phyloP scores from a whole-genome alignment of 1,284 basidiomycete genomes.

The Cutaneotrichosporon dermatis region DNA sequence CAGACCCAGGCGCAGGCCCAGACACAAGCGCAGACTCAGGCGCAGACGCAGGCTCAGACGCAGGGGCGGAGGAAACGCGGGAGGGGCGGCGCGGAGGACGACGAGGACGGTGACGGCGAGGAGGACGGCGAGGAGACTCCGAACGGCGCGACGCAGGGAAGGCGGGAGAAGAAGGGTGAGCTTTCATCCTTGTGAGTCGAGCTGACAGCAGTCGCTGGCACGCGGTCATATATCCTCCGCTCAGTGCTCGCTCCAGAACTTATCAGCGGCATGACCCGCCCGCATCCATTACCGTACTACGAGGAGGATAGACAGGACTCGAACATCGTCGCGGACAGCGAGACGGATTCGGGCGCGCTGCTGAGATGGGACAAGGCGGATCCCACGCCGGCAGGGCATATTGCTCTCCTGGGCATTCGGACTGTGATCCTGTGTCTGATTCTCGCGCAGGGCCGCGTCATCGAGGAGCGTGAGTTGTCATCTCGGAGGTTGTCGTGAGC shows the following conservation, averaged over 20 bases:
- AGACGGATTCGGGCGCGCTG: slow-evolving; percentile 41
- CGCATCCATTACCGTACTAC: slow-evolving; percentile 25
- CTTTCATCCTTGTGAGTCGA: not conserved
- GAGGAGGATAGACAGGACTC: slow-evolving; percentile 11
- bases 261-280: slow-evolving; percentile 27
- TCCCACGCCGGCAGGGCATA: slow-evolving; percentile 29
- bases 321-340: slow-evolving; percentile 8
- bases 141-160: slow-evolving; percentile 18
- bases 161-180: slow-evolving; percentile 25
- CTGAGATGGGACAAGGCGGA: slow-evolving; percentile 44
- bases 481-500: not conserved
- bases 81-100: slow-evolving; percentile 16
- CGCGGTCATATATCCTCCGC: slow-evolving; percentile 36
- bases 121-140: slow-evolving; percentile 25
- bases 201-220: slow-evolving; percentile 15
- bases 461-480: slow-evolving; percentile 36
- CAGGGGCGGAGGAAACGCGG: slow-evolving; percentile 26
- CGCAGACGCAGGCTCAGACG: not conserved
- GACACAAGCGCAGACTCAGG: slow-evolving; percentile 15
- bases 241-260: slow-evolving; percentile 33
- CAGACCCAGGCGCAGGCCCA: slow-evolving; percentile 27
- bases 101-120: slow-evolving; percentile 22
- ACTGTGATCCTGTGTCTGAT: slow-evolving; percentile 46
- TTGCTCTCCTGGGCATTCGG: slow-evolving; percentile 42
- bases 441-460: slow-evolving; percentile 32